Conservation (phyloP, 1,284 basidiomycete genomes). For the Meripilus lineatus region DNA sequence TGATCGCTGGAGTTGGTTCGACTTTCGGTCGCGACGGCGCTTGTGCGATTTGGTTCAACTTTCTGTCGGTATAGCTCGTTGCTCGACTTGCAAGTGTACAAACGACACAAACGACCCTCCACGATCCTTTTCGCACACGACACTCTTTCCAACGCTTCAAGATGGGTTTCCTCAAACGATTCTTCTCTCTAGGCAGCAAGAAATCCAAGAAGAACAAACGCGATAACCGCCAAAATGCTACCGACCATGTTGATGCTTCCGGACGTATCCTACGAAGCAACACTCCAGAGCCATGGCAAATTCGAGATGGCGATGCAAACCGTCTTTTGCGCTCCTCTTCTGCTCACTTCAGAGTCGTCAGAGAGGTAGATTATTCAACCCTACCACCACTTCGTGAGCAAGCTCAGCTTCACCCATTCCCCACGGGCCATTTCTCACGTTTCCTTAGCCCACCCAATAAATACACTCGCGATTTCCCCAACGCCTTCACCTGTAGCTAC, state of each 20-base stretch:
- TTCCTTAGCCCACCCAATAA: slow-evolving; percentile 58
- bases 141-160: no score
- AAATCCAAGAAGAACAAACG: slow-evolving; percentile 41
- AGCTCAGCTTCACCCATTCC: no score
- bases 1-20: no score
- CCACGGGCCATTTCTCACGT: neutral
- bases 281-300: slow-evolving; percentile 32
- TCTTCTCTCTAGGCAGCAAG: slow-evolving; percentile 65
- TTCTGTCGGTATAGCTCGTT: no score
- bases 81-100: no score
- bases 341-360: slow-evolving; percentile 50
- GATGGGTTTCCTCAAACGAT: slow-evolving; percentile 70
- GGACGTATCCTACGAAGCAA: slow-evolving; percentile 17
- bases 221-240: slow-evolving; percentile 13
- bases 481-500: slow-evolving; percentile 28
- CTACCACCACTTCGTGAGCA: slow-evolving; percentile 67
- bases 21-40: no score
- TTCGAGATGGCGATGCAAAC: slow-evolving; percentile 52
- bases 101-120: no score
- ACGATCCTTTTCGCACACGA: no score
- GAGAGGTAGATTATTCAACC: slow-evolving; percentile 48
- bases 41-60: no score
- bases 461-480: slow-evolving; percentile 34
- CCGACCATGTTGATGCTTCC: slow-evolving; percentile 18
- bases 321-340: slow-evolving; percentile 70